phyloP scores from a whole-genome alignment of 1,284 basidiomycete genomes.

The Ceratobasidium sp. region DNA sequence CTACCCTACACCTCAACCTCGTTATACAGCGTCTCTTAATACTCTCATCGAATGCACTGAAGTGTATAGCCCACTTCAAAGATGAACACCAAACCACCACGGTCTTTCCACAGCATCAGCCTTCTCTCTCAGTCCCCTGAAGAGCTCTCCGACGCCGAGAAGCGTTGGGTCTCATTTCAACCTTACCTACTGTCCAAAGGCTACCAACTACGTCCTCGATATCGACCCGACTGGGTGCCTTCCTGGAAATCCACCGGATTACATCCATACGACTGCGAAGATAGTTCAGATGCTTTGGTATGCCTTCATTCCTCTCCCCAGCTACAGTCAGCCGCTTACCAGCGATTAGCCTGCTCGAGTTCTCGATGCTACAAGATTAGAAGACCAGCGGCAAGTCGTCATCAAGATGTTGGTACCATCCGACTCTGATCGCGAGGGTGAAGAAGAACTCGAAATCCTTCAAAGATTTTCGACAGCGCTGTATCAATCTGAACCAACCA shows the following conservation, averaged over 20 bases:
- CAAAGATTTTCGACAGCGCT: not conserved
- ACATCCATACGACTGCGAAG: not conserved
- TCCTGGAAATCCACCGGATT: not conserved
- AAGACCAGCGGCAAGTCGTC: not conserved
- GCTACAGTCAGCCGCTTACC: no score
- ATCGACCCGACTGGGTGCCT: not conserved
- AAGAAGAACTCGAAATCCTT: conserved; percentile 7
- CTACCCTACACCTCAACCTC: no score
- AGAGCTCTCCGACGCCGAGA: not conserved
- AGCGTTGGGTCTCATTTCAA: not conserved
- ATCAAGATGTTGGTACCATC: conserved; percentile 17
- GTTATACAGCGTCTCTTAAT: no score
- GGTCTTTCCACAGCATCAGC: no score
- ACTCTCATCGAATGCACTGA: no score
- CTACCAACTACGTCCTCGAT: not conserved
- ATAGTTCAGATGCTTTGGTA: not conserved
- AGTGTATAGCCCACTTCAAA: no score
- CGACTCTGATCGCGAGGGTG: not conserved
- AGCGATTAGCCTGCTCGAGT: not conserved
- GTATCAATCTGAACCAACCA: not conserved
- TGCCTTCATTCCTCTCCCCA: no score
- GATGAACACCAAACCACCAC: no score
- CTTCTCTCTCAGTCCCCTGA: not conserved
- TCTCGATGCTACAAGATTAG: not conserved
- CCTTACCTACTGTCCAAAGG: conserved; percentile 6